These are phyloP conservation scores for Podila horticola DNA, from an alignment of 192 early-diverging fungal species.

Conservation along the genomic window DNA sequence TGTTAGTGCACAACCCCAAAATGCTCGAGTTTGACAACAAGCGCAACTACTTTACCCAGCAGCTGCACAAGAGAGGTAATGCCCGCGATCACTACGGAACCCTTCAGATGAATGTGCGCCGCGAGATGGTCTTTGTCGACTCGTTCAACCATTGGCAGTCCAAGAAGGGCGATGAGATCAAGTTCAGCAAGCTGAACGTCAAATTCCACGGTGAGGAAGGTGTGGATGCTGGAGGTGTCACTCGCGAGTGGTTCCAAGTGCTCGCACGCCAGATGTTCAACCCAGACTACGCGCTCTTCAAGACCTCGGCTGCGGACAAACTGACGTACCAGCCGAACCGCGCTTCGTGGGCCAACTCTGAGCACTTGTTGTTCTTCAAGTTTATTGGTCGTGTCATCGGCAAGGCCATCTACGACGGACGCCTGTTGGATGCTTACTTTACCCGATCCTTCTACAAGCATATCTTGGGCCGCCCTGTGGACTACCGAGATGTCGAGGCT, in stretches of 20 bases:
- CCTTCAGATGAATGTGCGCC: constrained; percentile 90
- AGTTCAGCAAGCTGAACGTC: constrained; percentile 91
- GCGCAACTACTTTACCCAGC: constrained; percentile 96
- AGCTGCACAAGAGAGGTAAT: constrained; percentile 85
- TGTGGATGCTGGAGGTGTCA: constrained; percentile 97
- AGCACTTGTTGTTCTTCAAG: constrained; percentile 95
- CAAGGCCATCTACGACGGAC: constrained; percentile 98
- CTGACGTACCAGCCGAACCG: constrained; percentile 99
- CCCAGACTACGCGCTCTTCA: constrained; percentile 98
- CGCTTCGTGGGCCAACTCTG: constrained; percentile 89
- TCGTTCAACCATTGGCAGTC: constrained; percentile 95
- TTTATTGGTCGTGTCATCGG: constrained; percentile 99
- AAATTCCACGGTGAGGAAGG: constrained; percentile 97
- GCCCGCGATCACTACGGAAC: constrained; percentile 71
- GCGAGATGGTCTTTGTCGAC: constrained; percentile 96
- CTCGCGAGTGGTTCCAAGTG: constrained; percentile 98
- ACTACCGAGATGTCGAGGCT: constrained; percentile 98
- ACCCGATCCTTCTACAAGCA: constrained; percentile 99
- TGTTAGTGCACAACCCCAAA: constrained; percentile 97
- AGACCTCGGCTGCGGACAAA: constrained; percentile 93
- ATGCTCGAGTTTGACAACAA: constrained; percentile 99
- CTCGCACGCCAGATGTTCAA: constrained; percentile 98
- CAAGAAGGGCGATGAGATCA: constrained; percentile 91
- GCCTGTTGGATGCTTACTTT: constrained; percentile 95
- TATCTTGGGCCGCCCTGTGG: constrained; percentile 91